Evolutionary conservation across 345 rosid genomes (phyloP), one percentile per base, ranked within the genome.

Genomic region (Isatis tinctoria): DNA sequence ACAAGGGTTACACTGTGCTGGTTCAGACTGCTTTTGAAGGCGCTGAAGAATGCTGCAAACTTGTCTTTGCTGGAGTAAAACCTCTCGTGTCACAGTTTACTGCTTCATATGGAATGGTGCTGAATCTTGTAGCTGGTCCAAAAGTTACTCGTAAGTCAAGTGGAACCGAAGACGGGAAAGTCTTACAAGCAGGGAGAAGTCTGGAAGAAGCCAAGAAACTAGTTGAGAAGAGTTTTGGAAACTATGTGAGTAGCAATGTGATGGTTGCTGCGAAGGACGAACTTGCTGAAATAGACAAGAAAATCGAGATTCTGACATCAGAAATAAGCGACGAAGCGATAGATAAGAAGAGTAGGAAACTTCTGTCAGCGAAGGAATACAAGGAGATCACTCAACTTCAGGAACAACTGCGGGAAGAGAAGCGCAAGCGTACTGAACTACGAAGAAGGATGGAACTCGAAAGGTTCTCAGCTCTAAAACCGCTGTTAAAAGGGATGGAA

Each of bases 71-170:
- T 65, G 99, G 97, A 65, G 76, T 95, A 27, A 88, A 82, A 74
- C 99, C 99, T 81, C 97, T 95, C 59, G 89, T 88, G 36, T 90
- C 99, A 47, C 99, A 90, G 70, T 91, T 95, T 73, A 87, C 93
- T 81, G 97, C 99, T 86, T 95, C 99, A 28, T 91, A 95, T 70
- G 99, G 99, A 54, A 91, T 95, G 97, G 99, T 90, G 69, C 81
- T 95, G 66, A 95, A 95, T 84, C 93, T 95, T 68, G 83, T 95
- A 57, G 90, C 90, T 20, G 97, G 97, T 18, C 63, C 89, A 18
- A 91, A 85, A 82, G 86, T 90, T 51, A 88, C 88, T 48, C 86
- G 79, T 72, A 78, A 75, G 58, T 80, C 86, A 74, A 83, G 66
- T 60, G 93, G 87, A 63, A 83, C 80, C 2, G 85, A 72, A 41